Percentiles rank a stretch among this genome's conserved stretches.
Evolutionary conservation across 345 rosid species (phyloP).

Genomic region (Heritiera fomes): DNA sequence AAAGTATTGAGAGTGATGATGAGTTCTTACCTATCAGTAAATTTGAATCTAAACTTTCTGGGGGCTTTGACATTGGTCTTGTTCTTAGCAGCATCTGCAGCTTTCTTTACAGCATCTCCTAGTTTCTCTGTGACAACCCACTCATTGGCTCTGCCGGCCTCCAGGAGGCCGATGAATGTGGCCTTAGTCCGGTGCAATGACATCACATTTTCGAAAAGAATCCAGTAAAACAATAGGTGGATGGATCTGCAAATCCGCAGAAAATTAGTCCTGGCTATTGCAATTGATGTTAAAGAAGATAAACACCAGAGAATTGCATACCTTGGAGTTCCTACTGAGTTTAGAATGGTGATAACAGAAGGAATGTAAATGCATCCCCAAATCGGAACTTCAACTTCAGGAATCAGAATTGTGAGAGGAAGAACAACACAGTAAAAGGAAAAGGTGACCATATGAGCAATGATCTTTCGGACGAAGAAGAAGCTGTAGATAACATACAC

Average conservation of each 20-base stretch:
- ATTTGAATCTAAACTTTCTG: constrained; percentile 55
- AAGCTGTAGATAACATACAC: constrained; percentile 97
- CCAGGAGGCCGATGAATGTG: constrained; percentile 83
- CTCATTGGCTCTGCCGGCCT: constrained; percentile 93
- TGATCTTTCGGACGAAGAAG: constrained; percentile 94
- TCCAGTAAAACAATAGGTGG: constrained; percentile 98
- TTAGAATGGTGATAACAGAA: constrained; percentile 83
- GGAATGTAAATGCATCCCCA: constrained; percentile 99
- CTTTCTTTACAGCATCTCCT: constrained; percentile 70
- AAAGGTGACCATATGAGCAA: constrained; percentile 96
- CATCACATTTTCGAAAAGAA: constrained; percentile 98
- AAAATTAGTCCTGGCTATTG: background rate
- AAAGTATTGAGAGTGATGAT: background rate
- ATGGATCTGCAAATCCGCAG: constrained; percentile 59
- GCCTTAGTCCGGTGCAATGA: constrained; percentile 98
- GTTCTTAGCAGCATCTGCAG: constrained; percentile 58
- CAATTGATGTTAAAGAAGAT: background rate
- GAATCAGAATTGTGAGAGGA: constrained; percentile 87
- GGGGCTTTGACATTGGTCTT: constrained; percentile 47
- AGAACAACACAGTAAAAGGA: constrained; percentile 91
- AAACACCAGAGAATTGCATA: constrained; percentile 16
- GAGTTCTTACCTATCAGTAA: constrained; percentile 65
- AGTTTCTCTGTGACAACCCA: constrained; percentile 99
- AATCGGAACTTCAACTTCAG: constrained; percentile 93
- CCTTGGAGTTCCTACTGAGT: constrained; percentile 99